A percentile compares a stretch with the other conserved stretches of the same genome.
Conservation (phyloP, 1,284 basidiomycete genomes). For the Rhodotorula glutinis region DNA sequence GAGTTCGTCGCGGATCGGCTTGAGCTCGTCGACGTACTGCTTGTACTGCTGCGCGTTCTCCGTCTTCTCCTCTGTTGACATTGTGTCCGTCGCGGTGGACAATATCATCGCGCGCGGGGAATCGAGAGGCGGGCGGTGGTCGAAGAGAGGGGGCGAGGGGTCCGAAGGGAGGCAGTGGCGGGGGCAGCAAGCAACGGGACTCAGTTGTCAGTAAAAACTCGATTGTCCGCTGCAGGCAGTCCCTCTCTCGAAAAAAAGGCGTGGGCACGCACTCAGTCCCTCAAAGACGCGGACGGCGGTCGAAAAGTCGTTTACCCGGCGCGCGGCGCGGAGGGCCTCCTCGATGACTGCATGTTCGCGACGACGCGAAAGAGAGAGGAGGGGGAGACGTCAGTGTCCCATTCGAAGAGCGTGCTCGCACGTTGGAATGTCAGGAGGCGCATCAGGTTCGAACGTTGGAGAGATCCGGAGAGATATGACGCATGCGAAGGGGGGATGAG, state of each 20-base stretch:
- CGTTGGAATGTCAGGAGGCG: too few species aligned
- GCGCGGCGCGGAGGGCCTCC: slow-evolving; percentile 80
- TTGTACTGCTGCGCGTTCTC: slow-evolving; percentile 89
- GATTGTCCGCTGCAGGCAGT: slow-evolving; percentile 57
- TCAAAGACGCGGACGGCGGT: slow-evolving; percentile 93
- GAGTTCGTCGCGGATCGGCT: slow-evolving; percentile 78
- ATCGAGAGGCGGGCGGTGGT: too few species aligned
- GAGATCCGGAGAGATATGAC: too few species aligned
- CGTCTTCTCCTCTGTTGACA: slow-evolving; percentile 67
- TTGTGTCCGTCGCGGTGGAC: too few species aligned
- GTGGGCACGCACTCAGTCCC: slow-evolving; percentile 37
- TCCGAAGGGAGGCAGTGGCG: too few species aligned
- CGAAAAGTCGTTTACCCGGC: slow-evolving; percentile 93
- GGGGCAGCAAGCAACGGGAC: too few species aligned
- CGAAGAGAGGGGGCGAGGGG: too few species aligned
- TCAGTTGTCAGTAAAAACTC: not conserved
- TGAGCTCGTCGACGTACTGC: slow-evolving; percentile 79
- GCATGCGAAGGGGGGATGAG: too few species aligned
- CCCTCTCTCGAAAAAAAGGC: not conserved
- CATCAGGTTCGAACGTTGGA: too few species aligned
- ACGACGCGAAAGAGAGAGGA: not conserved
- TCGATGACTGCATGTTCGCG: slow-evolving; percentile 62
- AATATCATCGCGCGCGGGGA: too few species aligned
- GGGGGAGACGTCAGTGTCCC: not conserved
- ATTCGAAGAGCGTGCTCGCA: too few species aligned